Base-by-base conservation (phyloP, 306 rosid species). In the Malus sieversii region DNA sequence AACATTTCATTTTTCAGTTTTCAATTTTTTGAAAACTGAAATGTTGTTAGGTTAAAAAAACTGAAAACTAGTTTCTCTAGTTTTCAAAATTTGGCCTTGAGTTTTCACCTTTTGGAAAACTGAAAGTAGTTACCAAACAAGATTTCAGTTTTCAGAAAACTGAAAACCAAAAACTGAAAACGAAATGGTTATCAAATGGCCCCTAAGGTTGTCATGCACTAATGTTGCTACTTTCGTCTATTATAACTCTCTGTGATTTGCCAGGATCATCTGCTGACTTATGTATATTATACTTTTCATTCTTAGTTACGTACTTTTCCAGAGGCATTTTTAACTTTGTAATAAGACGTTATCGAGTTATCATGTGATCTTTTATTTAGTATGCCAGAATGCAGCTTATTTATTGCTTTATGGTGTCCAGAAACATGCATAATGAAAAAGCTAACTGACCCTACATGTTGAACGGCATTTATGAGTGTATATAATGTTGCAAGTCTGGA, bases 401-500 rank as follows among this genome's bases (percentile, higher is more conserved):
- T 72, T 32, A 72, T 40, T 67, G 8, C 32, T 45, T 68, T 40
- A 67, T 42, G 71, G 32, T 67, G 30, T 42, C 55, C 72, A 68
- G 46, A n/a, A 42, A 19, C 72, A 68, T 42, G 55, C 55, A 42
- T 66, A 35, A 8, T 45, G 55, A 68, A 44, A 44, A 44, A 23
- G 13, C 14, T 68, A 8, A 35, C 27, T 25, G 22, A 25, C 12
- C 3, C 25, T 51, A n/a, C 51, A 72, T 72, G 33, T 72, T 42
- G 12, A 40, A 23, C 8, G 42, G 42, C 42, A 42, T 73, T 42
- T 23, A 44, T 45, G 14, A 3, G 61, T 68, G 57, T 45, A 18
- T 70, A 23, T 58, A 70, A 70, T 45, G 74, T 73, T 74, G 44
- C 30, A 23, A 38, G 76, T 73, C 65, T 80, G 71, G 65, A 59